Base-by-base conservation (phyloP, 768 basidiomycete genomes). In the Psilocybe azurescens region DNA sequence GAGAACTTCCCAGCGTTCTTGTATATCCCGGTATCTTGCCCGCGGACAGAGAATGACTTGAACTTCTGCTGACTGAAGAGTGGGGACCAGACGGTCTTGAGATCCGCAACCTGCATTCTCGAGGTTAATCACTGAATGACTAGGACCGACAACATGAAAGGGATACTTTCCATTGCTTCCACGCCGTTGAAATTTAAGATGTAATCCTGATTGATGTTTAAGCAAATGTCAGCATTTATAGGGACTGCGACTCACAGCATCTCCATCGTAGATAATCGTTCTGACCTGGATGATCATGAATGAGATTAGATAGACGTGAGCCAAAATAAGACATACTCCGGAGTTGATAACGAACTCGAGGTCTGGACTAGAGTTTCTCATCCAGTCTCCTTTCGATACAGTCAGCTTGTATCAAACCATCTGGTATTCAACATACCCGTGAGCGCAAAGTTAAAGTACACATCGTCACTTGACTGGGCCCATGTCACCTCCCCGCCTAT, bases 1-100 rank as follows among this genome's bases (percentile, higher is more conserved):
- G 85, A 85, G 71, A 81, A 77, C 1, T 75, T 83, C 6, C 86
- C 86, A 8, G 86, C 84, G 59, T 85, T 86, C 75, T 88, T 88
- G 74, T 74, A 86, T 32, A 82, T 69, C 3, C 86, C 87, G 4
- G 86, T 75, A 1, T 70, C 58, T 59, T 81, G 75, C 0, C 86
- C 86, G 1, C 73, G 65, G n/a, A 88, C 86, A 0, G 76, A 85
- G 72, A 77, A 87, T 53, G 76, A 76, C 10, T 78, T 62, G 70
- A 85, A 86, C 2, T 67, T 33, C 65, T 84, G 81, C 41, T 72
- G 52, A 38, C 79, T 73, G 67, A 78, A 86, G 18, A 73, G 29
- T 0, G 78, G 36, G 5, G 79, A 79, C 70, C 81, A 83, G 60
- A 76, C 67, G 5, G 83, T 86, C 54, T 81, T 71, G 9, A 87